A percentile compares a stretch with the other conserved stretches of the same genome.
These are phyloP conservation scores for Ceraceosorus guamensis DNA, from an alignment of 1,284 basidiomycete genomes.

Conservation along the genomic window DNA sequence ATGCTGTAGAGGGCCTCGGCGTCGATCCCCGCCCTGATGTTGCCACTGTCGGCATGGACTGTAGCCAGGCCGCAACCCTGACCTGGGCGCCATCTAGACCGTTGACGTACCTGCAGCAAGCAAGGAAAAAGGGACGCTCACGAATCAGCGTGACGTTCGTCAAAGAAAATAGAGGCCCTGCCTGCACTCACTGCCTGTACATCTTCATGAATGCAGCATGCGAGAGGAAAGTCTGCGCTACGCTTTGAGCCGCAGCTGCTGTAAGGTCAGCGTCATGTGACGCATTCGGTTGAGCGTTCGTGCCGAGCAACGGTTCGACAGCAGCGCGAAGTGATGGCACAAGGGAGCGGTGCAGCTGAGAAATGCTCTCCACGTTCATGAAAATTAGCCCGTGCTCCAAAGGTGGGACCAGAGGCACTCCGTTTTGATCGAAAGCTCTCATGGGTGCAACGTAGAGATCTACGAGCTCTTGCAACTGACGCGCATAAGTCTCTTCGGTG, in stretches of 20 bases:
- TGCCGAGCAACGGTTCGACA: conserved; percentile 15
- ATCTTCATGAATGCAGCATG: conserved; percentile 45
- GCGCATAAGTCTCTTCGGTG: conserved; percentile 92
- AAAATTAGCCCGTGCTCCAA: conserved; percentile 87
- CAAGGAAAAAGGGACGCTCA: too few relatives aligned
- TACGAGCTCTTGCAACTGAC: conserved; percentile 80
- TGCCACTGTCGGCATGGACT: conserved; percentile 21
- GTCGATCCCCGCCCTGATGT: not conserved
- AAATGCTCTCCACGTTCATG: conserved; percentile 78
- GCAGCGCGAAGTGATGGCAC: conserved; percentile 77
- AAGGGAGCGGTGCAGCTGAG: conserved; percentile 89
- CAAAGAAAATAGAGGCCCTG: too few relatives aligned
- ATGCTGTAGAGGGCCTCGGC: not conserved
- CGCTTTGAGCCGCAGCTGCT: conserved; percentile 65
- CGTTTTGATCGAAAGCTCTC: conserved; percentile 56
- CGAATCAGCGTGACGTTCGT: conserved; percentile 3
- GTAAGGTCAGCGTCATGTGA: conserved; percentile 66
- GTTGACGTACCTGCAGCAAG: conserved; percentile 32
- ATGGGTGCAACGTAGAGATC: conserved; percentile 91
- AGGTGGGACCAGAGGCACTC: conserved; percentile 72
- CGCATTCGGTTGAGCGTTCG: conserved; percentile 31
- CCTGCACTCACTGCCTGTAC: conserved; percentile 18
- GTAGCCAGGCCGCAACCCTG: conserved; percentile 20
- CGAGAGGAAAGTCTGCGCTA: conserved; percentile 71
- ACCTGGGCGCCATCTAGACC: conserved; percentile 36